These are phyloP conservation scores for Rhynchospora pubera DNA, from an alignment of 176 grass and related monocot species.

Conservation along the genomic window DNA sequence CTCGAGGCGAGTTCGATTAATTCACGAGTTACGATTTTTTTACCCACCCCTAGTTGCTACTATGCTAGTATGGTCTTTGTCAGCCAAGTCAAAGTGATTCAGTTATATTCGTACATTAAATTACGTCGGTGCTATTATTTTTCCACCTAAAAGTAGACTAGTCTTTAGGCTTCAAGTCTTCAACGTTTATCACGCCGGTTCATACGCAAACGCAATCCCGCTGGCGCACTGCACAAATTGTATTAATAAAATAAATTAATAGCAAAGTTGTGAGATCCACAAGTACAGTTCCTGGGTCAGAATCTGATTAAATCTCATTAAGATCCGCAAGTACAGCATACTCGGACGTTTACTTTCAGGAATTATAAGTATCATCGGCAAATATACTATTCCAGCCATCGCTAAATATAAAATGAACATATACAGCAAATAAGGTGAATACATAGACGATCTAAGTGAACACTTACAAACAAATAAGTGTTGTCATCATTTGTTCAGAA, in stretches of 20 bases:
- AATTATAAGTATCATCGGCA: too few relatives aligned
- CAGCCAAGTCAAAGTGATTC: conserved; percentile 1
- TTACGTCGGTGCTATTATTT: not conserved
- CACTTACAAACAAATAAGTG: too few relatives aligned
- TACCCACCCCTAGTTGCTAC: too few relatives aligned
- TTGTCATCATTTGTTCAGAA: too few relatives aligned
- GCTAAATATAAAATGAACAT: too few relatives aligned
- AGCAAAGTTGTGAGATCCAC: not conserved
- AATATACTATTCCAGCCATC: too few relatives aligned
- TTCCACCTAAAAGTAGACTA: not conserved
- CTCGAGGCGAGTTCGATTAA: too few relatives aligned
- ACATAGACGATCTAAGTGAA: too few relatives aligned
- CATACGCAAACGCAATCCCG: not conserved
- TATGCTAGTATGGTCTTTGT: not conserved
- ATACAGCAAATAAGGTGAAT: too few relatives aligned
- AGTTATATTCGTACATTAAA: not conserved
- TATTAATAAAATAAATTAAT: not conserved
- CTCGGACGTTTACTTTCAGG: not conserved
- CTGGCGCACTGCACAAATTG: not conserved
- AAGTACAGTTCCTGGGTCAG: not conserved
- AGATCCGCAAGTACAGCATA: not conserved
- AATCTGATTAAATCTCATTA: not conserved
- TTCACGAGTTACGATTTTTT: too few relatives aligned
- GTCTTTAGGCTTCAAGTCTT: not conserved
- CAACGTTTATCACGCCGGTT: not conserved